Base-by-base conservation (phyloP, 106 monocot species). In the Acorus calamus region DNA sequence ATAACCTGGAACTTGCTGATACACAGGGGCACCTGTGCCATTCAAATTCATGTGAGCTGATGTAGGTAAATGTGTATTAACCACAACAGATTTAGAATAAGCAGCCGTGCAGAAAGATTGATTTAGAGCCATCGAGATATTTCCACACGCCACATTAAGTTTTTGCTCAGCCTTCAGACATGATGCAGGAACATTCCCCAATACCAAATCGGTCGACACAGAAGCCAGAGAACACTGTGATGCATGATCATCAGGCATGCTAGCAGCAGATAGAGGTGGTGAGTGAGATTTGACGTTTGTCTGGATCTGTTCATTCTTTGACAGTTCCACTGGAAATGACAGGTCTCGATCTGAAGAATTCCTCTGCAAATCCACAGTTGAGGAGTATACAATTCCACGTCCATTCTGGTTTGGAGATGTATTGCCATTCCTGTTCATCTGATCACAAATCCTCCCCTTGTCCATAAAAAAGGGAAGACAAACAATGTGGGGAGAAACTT, bases 161-260 rank as follows among this genome's bases (percentile, higher is more conserved):
- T 75, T 83, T 1, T 56, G 66, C 53, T 65, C 69, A 52, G 42
- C 52, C 13, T 73, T 65, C 11, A 50, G 58, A 61, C 66, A 44
- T 49, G 71, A 53, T 42, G 67, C 70, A 53, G 54, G 52, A 62
- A 50, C 62, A 63, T 75, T 84, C 53, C 78, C 89, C 50, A 94
- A 65, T 14, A 74, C 77, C 77, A 94, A 72, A 78, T 94, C 94
- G 49, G 94, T 94, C 10, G 76, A 77, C 10, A 98, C 85, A 49
- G 91, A 77, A 52, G 74, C 76, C 14, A 73, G 73, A 52, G 83
- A 88, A 14, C 75, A 68, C 61, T 80, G 85, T 42, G 83, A 88
- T 63, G 61, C 70, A 64, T 54, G 70, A 10, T 74, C 78, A 44
- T 80, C 77, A 44, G 47, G 69, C 44, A 63, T 54, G 47, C 57